Base-by-base conservation (phyloP, 805 yeast species). In the Spathaspora arborariae region DNA sequence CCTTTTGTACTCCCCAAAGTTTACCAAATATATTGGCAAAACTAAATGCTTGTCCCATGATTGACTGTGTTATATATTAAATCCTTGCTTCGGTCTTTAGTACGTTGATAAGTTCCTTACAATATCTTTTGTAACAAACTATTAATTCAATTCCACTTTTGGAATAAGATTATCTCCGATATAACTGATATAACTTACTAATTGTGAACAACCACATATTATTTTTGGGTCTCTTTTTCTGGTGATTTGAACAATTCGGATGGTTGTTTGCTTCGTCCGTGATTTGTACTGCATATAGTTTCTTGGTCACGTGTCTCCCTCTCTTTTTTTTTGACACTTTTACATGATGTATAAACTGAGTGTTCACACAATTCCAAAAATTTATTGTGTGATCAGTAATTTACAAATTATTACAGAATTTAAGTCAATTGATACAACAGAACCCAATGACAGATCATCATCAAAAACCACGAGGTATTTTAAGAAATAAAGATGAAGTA, bases 41-140 rank as follows among this genome's bases (percentile, higher is more conserved):
- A 63, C 97, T 89, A 69, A 94, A 86, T 30, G 84, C 79, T 71
- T 88, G 94, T 24, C 99, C 98, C 95, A 86, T 86, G 10, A 7
- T 24, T n/a, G n/a, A n/a, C 27, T 24, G 27, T 24, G 27, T 24
- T n/a, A n/a, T n/a, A n/a, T n/a, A n/a, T n/a, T n/a, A n/a, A n/a
- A n/a, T n/a, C n/a, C n/a, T n/a, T n/a, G n/a, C n/a, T n/a, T n/a
- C n/a, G n/a, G n/a, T n/a, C n/a, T n/a, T n/a, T n/a, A n/a, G n/a
- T n/a, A n/a, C n/a, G n/a, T n/a, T n/a, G n/a, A n/a, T n/a, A n/a
- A n/a, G n/a, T n/a, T n/a, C n/a, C n/a, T n/a, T n/a, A n/a, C n/a
- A n/a, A n/a, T n/a, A n/a, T n/a, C n/a, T n/a, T n/a, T n/a, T n/a
- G n/a, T n/a, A n/a, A n/a, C n/a, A n/a, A n/a, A n/a, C n/a, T n/a